Percentiles rank a stretch among this genome's conserved stretches.
phyloP scores from a whole-genome alignment of 352 stramenopile species.

The Globisporangium iwayamae region DNA sequence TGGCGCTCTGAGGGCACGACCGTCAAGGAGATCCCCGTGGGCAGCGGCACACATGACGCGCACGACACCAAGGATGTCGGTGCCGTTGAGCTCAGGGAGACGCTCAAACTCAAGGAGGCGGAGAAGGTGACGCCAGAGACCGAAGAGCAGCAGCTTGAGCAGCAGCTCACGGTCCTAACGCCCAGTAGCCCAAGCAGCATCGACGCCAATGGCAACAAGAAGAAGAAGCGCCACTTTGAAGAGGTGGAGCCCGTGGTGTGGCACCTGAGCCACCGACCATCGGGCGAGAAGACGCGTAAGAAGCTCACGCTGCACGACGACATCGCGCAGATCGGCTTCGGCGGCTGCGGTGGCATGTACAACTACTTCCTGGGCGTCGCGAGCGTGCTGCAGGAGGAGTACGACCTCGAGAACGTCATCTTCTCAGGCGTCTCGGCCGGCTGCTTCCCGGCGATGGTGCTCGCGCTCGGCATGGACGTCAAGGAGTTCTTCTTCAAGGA shows the following conservation, averaged over 20 bases:
- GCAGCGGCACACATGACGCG: not conserved
- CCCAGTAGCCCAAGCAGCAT: not conserved
- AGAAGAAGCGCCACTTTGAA: constrained; percentile 14
- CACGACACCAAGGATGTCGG: not conserved
- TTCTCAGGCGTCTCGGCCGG: constrained; percentile 77
- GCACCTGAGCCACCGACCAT: constrained; percentile 25
- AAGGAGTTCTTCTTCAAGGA: constrained; percentile 85
- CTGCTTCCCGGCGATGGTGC: constrained; percentile 65
- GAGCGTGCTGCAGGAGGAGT: constrained; percentile 73
- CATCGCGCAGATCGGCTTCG: constrained; percentile 75
- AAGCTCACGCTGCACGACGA: constrained; percentile 55
- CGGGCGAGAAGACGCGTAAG: constrained; percentile 24
- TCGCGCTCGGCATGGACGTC: constrained; percentile 62
- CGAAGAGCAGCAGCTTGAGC: not conserved
- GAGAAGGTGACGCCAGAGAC: not conserved
- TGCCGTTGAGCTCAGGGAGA: not conserved
- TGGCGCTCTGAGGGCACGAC: constrained; percentile 28
- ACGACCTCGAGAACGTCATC: constrained; percentile 65
- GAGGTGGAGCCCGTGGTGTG: constrained; percentile 22
- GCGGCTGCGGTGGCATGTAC: constrained; percentile 83
- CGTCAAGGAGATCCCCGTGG: not conserved
- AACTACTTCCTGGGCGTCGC: constrained; percentile 84
- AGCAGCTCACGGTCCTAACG: not conserved
- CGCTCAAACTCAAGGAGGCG: not conserved
- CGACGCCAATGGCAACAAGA: not conserved